Evolutionary conservation across 1,284 basidiomycete genomes (phyloP).

Genomic region (Papiliotrema fonsecae): DNA sequence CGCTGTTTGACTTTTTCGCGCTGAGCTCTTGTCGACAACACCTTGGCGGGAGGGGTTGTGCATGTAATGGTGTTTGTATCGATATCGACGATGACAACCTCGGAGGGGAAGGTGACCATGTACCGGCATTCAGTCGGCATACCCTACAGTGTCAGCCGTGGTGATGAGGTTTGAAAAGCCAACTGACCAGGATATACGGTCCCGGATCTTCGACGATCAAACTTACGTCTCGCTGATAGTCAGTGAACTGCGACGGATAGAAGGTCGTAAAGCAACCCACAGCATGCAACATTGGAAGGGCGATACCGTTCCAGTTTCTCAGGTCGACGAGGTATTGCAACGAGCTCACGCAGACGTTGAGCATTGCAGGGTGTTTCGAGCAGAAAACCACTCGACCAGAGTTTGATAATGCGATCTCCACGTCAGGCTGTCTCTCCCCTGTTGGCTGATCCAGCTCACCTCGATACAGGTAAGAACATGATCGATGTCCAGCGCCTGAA

Average conservation of each 20-base stretch:
- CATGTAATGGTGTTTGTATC: conserved; percentile 79
- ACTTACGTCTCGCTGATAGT: conserved; percentile 30
- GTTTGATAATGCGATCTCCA: conserved; percentile 83
- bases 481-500: conserved; percentile 89
- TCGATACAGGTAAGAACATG: conserved; percentile 92
- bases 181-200: conserved; percentile 71
- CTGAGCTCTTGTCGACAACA: conserved; percentile 73
- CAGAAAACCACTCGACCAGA: conserved; percentile 87
- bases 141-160: conserved; percentile 50
- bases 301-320: conserved; percentile 88
- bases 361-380: conserved; percentile 84
- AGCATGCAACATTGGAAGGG: conserved; percentile 77
- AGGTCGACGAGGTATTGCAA: conserved; percentile 89
- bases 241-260: not conserved
- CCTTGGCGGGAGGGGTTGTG: conserved; percentile 67
- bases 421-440: not conserved
- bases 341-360: conserved; percentile 74
- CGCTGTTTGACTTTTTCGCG: conserved; percentile 77
- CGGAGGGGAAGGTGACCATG: conserved; percentile 65
- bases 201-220: conserved; percentile 55
- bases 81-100: conserved; percentile 86
- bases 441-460: conserved; percentile 49
- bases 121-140: conserved; percentile 80
- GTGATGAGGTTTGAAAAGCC: too few species aligned
- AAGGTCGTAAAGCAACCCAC: conserved; percentile 18